Evolutionary conservation across 306 rosid species (phyloP).

Genomic region (Hippophae rhamnoides): DNA sequence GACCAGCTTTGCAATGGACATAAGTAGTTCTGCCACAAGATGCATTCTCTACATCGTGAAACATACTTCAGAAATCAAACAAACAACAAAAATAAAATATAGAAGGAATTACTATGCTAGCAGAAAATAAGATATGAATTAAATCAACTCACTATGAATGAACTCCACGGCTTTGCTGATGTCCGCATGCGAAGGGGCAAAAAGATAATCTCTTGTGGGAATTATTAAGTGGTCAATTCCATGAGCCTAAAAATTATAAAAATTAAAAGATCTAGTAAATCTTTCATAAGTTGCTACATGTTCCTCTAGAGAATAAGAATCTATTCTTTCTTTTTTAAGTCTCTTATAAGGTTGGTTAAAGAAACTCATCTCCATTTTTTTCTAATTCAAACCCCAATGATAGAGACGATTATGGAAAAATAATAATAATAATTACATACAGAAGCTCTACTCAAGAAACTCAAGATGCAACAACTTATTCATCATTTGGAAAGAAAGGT

Average conservation of each 20-base stretch:
- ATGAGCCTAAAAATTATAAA: slow-evolving; percentile 53
- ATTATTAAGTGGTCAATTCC: slow-evolving; percentile 88
- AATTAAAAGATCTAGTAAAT: slow-evolving; percentile 13
- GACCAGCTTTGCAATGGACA: slow-evolving; percentile 98
- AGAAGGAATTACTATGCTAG: slow-evolving; percentile 8
- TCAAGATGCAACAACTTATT: neutral
- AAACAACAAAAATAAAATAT: neutral
- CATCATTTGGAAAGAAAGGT: neutral
- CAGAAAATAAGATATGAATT: neutral
- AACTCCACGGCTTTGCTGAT: slow-evolving; percentile 84
- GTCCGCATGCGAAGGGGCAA: slow-evolving; percentile 81
- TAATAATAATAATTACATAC: neutral
- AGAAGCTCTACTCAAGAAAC: neutral
- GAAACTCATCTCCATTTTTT: neutral
- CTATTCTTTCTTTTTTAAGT: too few species aligned
- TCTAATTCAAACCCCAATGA: neutral
- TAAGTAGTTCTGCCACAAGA: slow-evolving; percentile 66
- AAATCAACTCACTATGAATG: slow-evolving; percentile 57
- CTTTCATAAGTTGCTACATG: neutral
- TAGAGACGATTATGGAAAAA: neutral
- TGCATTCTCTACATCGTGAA: slow-evolving; percentile 43
- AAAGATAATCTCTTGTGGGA: slow-evolving; percentile 93
- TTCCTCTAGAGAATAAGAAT: too few species aligned
- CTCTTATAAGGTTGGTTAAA: too few species aligned
- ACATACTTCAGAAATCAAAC: slow-evolving; percentile 1